Percentiles rank a stretch among this genome's conserved stretches.
phyloP scores from a whole-genome alignment of 345 rosid species.

The Syzygium aromaticum region DNA sequence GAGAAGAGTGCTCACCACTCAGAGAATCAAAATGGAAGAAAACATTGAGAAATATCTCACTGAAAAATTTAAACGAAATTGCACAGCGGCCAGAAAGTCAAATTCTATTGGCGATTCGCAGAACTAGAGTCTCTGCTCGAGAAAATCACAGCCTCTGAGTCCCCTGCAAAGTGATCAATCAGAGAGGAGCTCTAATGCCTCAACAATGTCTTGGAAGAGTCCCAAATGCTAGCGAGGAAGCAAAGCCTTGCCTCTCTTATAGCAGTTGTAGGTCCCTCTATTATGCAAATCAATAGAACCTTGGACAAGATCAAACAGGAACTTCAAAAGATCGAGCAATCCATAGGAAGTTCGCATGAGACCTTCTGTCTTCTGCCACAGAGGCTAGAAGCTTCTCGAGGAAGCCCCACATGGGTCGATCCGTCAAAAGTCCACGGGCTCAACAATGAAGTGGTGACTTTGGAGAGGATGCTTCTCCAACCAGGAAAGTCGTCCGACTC shows the following conservation, averaged over 20 bases:
- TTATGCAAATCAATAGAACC: background rate
- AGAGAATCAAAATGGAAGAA: background rate
- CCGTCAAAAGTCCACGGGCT: background rate
- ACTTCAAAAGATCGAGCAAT: background rate
- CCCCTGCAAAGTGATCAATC: background rate
- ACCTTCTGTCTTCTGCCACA: background rate
- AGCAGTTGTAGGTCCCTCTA: background rate
- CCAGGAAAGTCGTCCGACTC: background rate
- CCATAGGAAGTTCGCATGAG: background rate
- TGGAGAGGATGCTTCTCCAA: background rate
- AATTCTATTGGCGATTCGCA: background rate
- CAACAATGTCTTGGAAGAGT: background rate
- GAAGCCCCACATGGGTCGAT: background rate
- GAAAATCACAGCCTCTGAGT: background rate
- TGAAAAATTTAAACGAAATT: background rate
- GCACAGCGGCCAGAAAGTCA: background rate
- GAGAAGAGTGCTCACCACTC: background rate
- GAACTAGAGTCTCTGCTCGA: background rate
- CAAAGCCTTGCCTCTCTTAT: background rate
- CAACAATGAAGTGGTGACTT: background rate
- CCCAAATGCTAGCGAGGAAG: background rate
- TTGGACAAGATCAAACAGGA: background rate
- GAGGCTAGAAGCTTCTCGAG: background rate
- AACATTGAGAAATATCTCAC: background rate
- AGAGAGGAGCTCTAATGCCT: background rate